phyloP scores from a whole-genome alignment of 108 stramenopile genomes.

The Stephanodiscus triporus region DNA sequence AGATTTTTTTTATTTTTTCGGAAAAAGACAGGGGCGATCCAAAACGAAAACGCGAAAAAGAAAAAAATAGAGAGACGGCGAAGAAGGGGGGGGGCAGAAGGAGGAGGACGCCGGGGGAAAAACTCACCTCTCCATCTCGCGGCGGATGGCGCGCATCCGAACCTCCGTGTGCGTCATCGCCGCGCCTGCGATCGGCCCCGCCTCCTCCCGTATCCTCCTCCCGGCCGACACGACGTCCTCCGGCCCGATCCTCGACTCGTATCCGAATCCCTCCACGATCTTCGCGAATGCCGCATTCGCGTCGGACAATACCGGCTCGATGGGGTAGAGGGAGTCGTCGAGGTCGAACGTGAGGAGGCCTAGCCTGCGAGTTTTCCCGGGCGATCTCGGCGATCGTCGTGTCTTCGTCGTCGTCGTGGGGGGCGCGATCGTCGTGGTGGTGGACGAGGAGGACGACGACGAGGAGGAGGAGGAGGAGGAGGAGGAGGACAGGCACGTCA shows the following conservation, averaged over 20 bases:
- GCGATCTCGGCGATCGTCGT: neutral
- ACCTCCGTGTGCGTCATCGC: constrained; percentile 83
- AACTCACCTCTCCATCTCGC: constrained; percentile 73
- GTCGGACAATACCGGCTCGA: constrained; percentile 55
- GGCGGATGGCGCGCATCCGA: constrained; percentile 74
- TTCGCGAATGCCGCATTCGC: constrained; percentile 52
- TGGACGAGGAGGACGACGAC: neutral
- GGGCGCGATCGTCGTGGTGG: neutral
- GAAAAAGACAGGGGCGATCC: too few species aligned
- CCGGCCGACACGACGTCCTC: constrained; percentile 74
- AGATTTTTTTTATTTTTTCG: too few species aligned
- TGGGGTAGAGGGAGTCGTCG: constrained; percentile 78
- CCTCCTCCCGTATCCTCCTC: constrained; percentile 69
- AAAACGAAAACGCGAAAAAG: too few species aligned
- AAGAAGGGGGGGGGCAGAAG: too few species aligned
- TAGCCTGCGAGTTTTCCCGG: constrained; percentile 17
- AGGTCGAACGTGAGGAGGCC: constrained; percentile 78
- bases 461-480: too few species aligned
- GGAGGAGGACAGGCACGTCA: neutral
- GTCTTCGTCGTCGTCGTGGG: neutral
- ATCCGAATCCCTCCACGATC: neutral
- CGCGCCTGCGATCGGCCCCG: constrained; percentile 64
- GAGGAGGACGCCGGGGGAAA: too few species aligned
- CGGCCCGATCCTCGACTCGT: constrained; percentile 48
- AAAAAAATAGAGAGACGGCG: too few species aligned